Base-by-base conservation (phyloP, 2,329 filamentous ascomycete species). In the Cercospora canescens region DNA sequence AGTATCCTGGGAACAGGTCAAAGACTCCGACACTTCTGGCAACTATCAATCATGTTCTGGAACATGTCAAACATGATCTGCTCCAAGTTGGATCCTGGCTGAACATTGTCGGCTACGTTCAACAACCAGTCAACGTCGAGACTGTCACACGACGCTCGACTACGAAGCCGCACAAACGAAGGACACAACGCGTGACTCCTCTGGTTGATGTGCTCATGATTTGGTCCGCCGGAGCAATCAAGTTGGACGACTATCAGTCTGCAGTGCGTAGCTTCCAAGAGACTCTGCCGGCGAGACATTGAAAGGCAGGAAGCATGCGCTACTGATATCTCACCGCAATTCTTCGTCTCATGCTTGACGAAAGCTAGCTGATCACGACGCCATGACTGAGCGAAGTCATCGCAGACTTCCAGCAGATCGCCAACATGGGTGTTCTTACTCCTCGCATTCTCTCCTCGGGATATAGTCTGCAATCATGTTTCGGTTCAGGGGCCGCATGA, bases 11-110 rank as follows among this genome's bases (percentile, higher is more conserved):
- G 21, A 62, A 68, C 76, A 62, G 77, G 14, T 48, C 80, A 52
- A 67, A 65, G 21, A 35, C 54, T 1, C 70, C 76, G 24, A 79
- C 85, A 45, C 89, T 87, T 1, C 76, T 82, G 39, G 91, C 96
- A 37, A 87, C 95, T 73, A 84, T 96, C 66, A 85, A 87, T 60
- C 86, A 94, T 69, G 78, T 96, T 2, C 84, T 96, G 5, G 85
- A 89, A 72, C 84, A 81, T 9, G 79, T 95, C 65, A 87, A 86
- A 21, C 79, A 84, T 24, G 85, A 89, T 63, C 84, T 91, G 59
- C 85, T 91, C 60, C 84, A 88, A 59, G 81, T 91, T 28, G 94
- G 94, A n/a, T 85, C 90, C 66, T 97, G 94, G 93, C 79, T 97
- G 58, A 96, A 97, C 76, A 85, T 97, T 3, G 87, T 97, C 70